A percentile compares a stretch with the other conserved stretches of the same genome.
These are phyloP conservation scores for Ogataea siamensis DNA, from an alignment of 805 yeast genomes.

Conservation along the genomic window DNA sequence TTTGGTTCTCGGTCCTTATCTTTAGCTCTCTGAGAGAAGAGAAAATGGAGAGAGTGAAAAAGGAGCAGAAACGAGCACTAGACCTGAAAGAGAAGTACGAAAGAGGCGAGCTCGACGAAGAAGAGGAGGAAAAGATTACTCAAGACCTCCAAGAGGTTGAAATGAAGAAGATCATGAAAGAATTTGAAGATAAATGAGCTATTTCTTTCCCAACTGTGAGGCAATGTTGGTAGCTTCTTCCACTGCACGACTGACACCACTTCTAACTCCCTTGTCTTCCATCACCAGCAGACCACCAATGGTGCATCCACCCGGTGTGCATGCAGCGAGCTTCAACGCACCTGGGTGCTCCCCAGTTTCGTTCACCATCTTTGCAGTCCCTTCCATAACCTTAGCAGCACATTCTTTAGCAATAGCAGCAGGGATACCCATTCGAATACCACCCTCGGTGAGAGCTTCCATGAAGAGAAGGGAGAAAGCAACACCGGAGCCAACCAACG, in stretches of 20 bases:
- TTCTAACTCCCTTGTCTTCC: slow-evolving; percentile 89
- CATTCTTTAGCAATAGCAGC: slow-evolving; percentile 76
- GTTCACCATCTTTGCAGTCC: slow-evolving; percentile 87
- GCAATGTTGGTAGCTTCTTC: slow-evolving; percentile 91
- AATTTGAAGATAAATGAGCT: slow-evolving; percentile 24
- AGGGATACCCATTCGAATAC: slow-evolving; percentile 91
- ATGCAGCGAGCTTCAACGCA: slow-evolving; percentile 77
- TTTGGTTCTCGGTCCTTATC: slow-evolving; percentile 66
- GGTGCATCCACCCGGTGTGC: slow-evolving; percentile 98
- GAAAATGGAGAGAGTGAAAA: slow-evolving; percentile 42
- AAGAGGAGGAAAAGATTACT: slow-evolving; percentile 23
- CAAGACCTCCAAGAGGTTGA: slow-evolving; percentile 29
- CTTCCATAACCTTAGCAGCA: slow-evolving; percentile 92
- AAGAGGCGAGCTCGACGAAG: slow-evolving; percentile 27
- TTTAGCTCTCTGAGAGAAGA: slow-evolving; percentile 66
- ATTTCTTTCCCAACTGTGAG: slow-evolving; percentile 51
- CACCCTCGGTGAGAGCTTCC: slow-evolving; percentile 93
- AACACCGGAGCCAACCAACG: slow-evolving; percentile 94
- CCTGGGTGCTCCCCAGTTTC: slow-evolving; percentile 86
- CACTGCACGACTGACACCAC: slow-evolving; percentile 83
- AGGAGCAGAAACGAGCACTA: slow-evolving; percentile 16
- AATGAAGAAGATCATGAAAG: slow-evolving; percentile 32
- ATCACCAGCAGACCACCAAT: slow-evolving; percentile 90
- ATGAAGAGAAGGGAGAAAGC: slow-evolving; percentile 87
- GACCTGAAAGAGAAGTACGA: slow-evolving; percentile 28